phyloP scores from a whole-genome alignment of 345 rosid species.

The Passiflora organensis region DNA sequence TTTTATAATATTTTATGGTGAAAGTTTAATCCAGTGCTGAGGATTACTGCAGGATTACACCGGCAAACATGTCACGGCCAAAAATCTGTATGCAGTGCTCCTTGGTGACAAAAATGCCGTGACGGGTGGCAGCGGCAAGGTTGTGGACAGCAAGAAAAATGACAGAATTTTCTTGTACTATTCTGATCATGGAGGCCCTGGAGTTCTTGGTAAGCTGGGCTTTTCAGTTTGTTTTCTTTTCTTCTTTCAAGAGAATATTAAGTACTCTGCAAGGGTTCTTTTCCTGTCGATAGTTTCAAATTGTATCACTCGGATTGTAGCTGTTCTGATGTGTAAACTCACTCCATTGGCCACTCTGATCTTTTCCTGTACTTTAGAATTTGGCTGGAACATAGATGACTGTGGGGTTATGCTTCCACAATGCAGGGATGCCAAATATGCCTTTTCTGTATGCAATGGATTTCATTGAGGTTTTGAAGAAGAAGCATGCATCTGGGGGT shows the following conservation, averaged over 20 bases:
- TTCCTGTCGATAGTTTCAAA: too few species aligned
- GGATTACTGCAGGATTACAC: slow-evolving; percentile 61
- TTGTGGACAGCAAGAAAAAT: slow-evolving; percentile 60
- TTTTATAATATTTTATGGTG: too few species aligned
- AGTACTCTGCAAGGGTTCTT: too few species aligned
- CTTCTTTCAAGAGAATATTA: neutral
- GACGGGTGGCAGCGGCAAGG: slow-evolving; percentile 90
- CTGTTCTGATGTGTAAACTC: too few species aligned
- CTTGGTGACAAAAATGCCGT: slow-evolving; percentile 73
- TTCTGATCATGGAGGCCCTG: slow-evolving; percentile 95
- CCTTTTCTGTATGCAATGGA: slow-evolving; percentile 77
- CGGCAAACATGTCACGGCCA: slow-evolving; percentile 56
- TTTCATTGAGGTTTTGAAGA: slow-evolving; percentile 73
- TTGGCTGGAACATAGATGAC: too few species aligned
- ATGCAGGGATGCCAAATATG: slow-evolving; percentile 80
- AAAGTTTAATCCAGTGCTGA: too few species aligned
- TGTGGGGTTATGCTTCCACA: neutral
- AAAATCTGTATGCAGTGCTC: slow-evolving; percentile 80
- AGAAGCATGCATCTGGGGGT: slow-evolving; percentile 64
- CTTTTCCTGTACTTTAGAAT: too few species aligned
- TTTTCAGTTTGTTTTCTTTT: neutral
- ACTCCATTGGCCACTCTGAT: too few species aligned
- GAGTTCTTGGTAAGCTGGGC: slow-evolving; percentile 67
- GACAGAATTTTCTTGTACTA: slow-evolving; percentile 83
- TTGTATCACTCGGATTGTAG: too few species aligned